Evolutionary conservation across 2,329 filamentous ascomycete species (phyloP).

Genomic region (Arthrobotrys conoides): DNA sequence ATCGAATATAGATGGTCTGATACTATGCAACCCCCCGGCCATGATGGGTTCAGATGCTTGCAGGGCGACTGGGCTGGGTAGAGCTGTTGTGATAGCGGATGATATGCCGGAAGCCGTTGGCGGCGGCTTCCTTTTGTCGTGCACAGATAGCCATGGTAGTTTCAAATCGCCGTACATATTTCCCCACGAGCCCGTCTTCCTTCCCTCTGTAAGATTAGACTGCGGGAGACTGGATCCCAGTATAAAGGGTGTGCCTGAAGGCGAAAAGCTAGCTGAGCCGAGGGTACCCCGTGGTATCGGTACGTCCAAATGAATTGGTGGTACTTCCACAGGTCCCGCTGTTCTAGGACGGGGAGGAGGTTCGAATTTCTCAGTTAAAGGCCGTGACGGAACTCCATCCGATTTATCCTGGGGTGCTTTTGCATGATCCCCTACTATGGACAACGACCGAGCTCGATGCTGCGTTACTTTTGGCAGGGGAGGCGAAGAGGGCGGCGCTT

Average conservation of each 20-base stretch:
- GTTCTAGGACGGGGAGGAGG: conserved; percentile 62
- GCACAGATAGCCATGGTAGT: conserved; percentile 61
- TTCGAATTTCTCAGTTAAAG: conserved; percentile 60
- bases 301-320: conserved; percentile 63
- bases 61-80: conserved; percentile 66
- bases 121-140: conserved; percentile 60
- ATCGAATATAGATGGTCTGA: conserved; percentile 86
- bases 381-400: conserved; percentile 49
- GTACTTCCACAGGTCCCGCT: conserved; percentile 62
- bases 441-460: conserved; percentile 55
- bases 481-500: conserved; percentile 56
- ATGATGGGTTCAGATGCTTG: conserved; percentile 69
- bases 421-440: conserved; percentile 54
- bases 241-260: conserved; percentile 65
- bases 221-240: conserved; percentile 63
- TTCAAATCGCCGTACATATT: conserved; percentile 63
- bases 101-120: conserved; percentile 61
- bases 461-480: conserved; percentile 56
- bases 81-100: conserved; percentile 66
- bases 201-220: conserved; percentile 63
- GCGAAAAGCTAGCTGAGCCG: conserved; percentile 64
- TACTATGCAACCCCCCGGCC: conserved; percentile 70
- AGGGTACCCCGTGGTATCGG: conserved; percentile 65
- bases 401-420: conserved; percentile 51
- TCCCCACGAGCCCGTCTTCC: conserved; percentile 62